A percentile compares a stretch with the other conserved stretches of the same genome.
Evolutionary conservation across 2,329 filamentous ascomycete genomes (phyloP).

Genomic region (Madurella mycetomatis): DNA sequence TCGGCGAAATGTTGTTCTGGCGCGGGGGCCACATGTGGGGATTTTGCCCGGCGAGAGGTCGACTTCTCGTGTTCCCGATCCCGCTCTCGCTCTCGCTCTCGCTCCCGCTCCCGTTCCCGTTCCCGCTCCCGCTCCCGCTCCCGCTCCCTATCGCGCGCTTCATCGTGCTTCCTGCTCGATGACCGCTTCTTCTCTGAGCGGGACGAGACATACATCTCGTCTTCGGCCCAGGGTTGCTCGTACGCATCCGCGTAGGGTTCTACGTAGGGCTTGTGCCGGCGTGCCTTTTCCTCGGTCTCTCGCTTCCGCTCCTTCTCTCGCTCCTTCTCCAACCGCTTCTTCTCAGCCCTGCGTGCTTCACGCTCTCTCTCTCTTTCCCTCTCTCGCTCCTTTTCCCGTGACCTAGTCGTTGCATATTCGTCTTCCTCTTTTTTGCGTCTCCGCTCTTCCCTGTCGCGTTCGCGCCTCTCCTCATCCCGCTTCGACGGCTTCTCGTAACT

Average conservation of each 20-base stretch:
- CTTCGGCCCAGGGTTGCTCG: slow-evolving; percentile 22
- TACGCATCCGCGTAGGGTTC: slow-evolving; percentile 21
- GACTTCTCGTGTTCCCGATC: slow-evolving; percentile 24
- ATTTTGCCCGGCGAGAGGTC: slow-evolving; percentile 21
- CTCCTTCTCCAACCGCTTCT: slow-evolving; percentile 29
- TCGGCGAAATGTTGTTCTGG: slow-evolving; percentile 8
- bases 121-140: slow-evolving; percentile 13
- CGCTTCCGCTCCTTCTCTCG: slow-evolving; percentile 27
- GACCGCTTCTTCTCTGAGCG: slow-evolving; percentile 28
- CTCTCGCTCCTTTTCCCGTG: slow-evolving; percentile 32
- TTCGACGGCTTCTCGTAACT: slow-evolving; percentile 41
- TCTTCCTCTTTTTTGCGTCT: slow-evolving; percentile 31
- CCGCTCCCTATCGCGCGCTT: slow-evolving; percentile 19
- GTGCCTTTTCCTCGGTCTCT: slow-evolving; percentile 29
- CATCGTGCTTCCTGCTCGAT: slow-evolving; percentile 29
- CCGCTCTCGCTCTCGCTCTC: slow-evolving; percentile 12
- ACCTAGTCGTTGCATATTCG: slow-evolving; percentile 25
- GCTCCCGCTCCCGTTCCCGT: slow-evolving; percentile 17
- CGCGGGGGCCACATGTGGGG: slow-evolving; percentile 8
- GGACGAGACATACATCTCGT: slow-evolving; percentile 21
- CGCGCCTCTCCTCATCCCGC: slow-evolving; percentile 35
- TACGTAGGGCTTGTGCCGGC: slow-evolving; percentile 26
- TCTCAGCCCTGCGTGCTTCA: slow-evolving; percentile 32
- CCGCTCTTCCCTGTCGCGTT: slow-evolving; percentile 30
- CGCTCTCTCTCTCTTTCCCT: slow-evolving; percentile 31